Percentiles rank a stretch among this genome's conserved stretches.
phyloP scores from a whole-genome alignment of 805 yeast species.

The Barnettozyma salicaria region DNA sequence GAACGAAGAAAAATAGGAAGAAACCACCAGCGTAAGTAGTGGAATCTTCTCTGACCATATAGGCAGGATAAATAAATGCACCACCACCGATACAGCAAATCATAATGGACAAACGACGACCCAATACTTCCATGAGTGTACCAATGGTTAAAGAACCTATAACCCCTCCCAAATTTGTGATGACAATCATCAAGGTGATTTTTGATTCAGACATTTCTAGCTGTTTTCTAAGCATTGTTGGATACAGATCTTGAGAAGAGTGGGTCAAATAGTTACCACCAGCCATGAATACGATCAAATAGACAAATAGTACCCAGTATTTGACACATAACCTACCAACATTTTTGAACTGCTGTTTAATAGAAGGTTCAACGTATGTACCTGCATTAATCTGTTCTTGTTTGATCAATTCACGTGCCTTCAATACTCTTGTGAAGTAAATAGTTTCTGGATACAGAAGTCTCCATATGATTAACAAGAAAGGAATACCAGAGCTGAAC shows the following conservation, averaged over 20 bases:
- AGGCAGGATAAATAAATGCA: constrained; percentile 58
- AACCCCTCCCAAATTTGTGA: constrained; percentile 63
- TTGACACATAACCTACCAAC: constrained; percentile 34
- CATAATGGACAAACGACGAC: constrained; percentile 54
- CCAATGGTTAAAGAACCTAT: constrained; percentile 56
- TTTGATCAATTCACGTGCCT: constrained; percentile 24
- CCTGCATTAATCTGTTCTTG: constrained; percentile 27
- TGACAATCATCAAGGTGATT: constrained; percentile 53
- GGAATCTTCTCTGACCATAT: constrained; percentile 31
- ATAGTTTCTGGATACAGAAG: constrained; percentile 53
- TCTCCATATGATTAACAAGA: constrained; percentile 53
- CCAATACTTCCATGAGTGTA: constrained; percentile 51
- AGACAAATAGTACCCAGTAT: constrained; percentile 59
- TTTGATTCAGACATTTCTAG: constrained; percentile 40
- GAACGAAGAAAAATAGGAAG: constrained; percentile 57
- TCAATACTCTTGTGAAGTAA: constrained; percentile 34
- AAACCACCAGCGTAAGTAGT: constrained; percentile 55
- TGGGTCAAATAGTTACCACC: constrained; percentile 70
- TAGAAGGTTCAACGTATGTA: constrained; percentile 24
- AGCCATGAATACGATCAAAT: constrained; percentile 55
- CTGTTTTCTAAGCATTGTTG: constrained; percentile 55
- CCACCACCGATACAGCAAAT: constrained; percentile 51
- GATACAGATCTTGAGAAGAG: constrained; percentile 70
- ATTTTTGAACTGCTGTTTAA: constrained; percentile 18
- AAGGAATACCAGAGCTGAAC: constrained; percentile 64